Evolutionary conservation across 1,284 basidiomycete species (phyloP).

Genomic region (Cutaneotrichosporon sp.): DNA sequence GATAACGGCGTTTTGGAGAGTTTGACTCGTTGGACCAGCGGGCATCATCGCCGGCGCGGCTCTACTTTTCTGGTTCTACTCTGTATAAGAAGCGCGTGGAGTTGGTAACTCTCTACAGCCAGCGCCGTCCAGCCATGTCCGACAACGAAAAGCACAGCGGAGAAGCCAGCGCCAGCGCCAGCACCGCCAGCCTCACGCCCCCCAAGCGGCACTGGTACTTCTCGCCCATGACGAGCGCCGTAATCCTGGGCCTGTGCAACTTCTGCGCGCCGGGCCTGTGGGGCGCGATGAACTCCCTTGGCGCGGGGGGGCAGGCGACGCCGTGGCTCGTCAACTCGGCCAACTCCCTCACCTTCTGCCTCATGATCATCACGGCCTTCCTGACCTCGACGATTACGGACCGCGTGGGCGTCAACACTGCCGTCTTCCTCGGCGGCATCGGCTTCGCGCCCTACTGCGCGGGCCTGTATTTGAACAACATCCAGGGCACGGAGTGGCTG

Average conservation of each 20-base stretch:
- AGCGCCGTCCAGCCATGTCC: too few relatives aligned
- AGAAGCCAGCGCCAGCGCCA: not conserved
- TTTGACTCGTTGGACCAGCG: too few relatives aligned
- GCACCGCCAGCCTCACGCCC: not conserved
- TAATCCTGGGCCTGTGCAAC: conserved; percentile 26
- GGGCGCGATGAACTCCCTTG: conserved; percentile 47
- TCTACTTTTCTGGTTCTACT: too few relatives aligned
- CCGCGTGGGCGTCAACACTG: conserved; percentile 12
- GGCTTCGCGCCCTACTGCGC: conserved; percentile 43
- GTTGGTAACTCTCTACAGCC: not conserved
- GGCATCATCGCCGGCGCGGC: too few relatives aligned
- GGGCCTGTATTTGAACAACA: conserved; percentile 41
- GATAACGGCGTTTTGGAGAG: too few relatives aligned
- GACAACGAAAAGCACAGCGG: not conserved
- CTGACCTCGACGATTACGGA: conserved; percentile 10
- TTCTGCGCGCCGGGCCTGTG: conserved; percentile 46
- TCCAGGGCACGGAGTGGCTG: conserved; percentile 33
- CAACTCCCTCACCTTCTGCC: conserved; percentile 46
- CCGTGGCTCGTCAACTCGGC: conserved; percentile 45
- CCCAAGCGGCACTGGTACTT: not conserved
- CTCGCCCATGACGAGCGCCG: not conserved
- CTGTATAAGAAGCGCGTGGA: too few relatives aligned
- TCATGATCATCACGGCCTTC: conserved; percentile 30
- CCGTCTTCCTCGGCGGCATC: conserved; percentile 21
- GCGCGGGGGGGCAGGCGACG: conserved; percentile 42